Evolutionary conservation across 2,329 filamentous ascomycete genomes (phyloP).

Genomic region (Scleromitrula shiraiana): DNA sequence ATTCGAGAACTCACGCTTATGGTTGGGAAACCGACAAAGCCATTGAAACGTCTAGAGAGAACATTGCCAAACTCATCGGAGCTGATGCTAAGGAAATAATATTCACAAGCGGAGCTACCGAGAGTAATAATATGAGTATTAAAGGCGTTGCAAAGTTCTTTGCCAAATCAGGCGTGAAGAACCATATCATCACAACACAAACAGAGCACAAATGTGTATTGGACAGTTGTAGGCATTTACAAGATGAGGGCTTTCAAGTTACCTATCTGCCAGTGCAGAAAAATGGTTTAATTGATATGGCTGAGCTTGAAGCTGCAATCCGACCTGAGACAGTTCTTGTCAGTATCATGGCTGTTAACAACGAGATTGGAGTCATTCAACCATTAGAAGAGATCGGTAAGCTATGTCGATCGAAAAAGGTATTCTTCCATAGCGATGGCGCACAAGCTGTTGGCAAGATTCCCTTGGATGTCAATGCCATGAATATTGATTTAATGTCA

Average conservation of each 20-base stretch:
- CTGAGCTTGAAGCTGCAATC: constrained; percentile 80
- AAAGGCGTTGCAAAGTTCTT: constrained; percentile 97
- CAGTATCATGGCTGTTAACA: constrained; percentile 98
- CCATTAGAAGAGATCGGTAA: constrained; percentile 89
- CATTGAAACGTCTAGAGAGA: constrained; percentile 74
- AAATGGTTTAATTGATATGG: constrained; percentile 79
- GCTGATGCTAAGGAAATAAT: constrained; percentile 97
- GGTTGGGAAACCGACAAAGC: constrained; percentile 98
- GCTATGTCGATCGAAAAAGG: constrained; percentile 81
- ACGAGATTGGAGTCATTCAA: constrained; percentile 99
- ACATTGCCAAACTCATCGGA: constrained; percentile 81
- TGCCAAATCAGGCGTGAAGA: constrained; percentile 88
- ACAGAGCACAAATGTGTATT: constrained; percentile 99
- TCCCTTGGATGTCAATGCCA: constrained; percentile 88
- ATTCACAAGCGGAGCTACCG: constrained; percentile 94
- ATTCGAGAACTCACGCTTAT: constrained; percentile 95
- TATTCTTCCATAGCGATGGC: constrained; percentile 96
- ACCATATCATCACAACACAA: constrained; percentile 93
- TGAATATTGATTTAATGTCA: constrained; percentile 98
- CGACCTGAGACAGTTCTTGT: constrained; percentile 85
- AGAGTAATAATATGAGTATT: constrained; percentile 99
- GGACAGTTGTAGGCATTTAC: constrained; percentile 91
- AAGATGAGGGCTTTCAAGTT: constrained; percentile 92
- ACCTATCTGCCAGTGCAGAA: constrained; percentile 91
- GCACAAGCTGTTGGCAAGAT: constrained; percentile 99